Conservation (phyloP, 306 rosid genomes). For the Fragaria ananassa region DNA sequence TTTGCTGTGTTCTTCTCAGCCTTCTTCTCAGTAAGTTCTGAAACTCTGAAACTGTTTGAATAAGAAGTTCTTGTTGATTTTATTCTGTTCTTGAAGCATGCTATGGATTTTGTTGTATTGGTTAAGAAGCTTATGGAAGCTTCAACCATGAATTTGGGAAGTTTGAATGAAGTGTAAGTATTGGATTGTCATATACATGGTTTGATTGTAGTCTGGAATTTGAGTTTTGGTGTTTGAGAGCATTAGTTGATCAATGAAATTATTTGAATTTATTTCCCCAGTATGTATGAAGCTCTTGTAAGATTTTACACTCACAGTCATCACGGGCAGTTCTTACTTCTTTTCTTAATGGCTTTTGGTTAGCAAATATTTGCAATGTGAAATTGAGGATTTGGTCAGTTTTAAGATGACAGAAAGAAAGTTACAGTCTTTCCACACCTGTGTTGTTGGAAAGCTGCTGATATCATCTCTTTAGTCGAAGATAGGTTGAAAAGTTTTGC, state of each 20-base stretch:
- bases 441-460: constrained; percentile 1
- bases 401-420: background rate
- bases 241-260: background rate
- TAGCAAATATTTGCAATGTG: background rate
- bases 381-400: background rate
- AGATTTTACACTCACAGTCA: background rate
- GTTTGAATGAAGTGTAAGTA: constrained; percentile 3
- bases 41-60: background rate
- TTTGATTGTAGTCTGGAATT: background rate
- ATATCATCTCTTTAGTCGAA: background rate
- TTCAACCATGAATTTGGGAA: constrained; percentile 4
- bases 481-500: background rate
- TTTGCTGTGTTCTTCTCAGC: background rate
- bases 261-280: background rate
- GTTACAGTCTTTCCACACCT: background rate
- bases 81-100: constrained; percentile 12
- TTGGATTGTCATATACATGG: background rate
- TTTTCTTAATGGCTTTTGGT: background rate
- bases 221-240: background rate
- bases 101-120: background rate
- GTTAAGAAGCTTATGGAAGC: background rate
- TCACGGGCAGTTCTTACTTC: background rate
- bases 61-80: background rate
- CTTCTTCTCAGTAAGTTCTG: constrained; percentile 18
- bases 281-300: background rate